A percentile compares a stretch with the other conserved stretches of the same genome.
Evolutionary conservation across 805 yeast species (phyloP).

Genomic region (Peterozyma toletana): DNA sequence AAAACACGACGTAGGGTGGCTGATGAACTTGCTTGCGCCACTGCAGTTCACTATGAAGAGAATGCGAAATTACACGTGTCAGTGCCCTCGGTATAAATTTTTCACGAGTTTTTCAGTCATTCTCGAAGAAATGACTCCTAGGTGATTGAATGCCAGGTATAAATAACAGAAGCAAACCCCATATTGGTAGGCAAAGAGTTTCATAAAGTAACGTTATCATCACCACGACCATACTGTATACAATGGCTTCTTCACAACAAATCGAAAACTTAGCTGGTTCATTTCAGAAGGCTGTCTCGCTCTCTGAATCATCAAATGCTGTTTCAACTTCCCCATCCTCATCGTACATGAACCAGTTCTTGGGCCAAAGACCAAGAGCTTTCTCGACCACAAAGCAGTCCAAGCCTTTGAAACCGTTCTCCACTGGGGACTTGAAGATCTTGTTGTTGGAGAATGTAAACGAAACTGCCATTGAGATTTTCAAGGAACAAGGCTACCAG

Average conservation of each 20-base stretch:
- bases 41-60: too few relatives aligned
- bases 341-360: conserved; percentile 55
- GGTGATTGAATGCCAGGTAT: too few relatives aligned
- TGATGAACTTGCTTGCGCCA: too few relatives aligned
- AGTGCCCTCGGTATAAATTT: too few relatives aligned
- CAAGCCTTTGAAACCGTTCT: conserved; percentile 85
- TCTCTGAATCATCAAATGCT: conserved; percentile 51
- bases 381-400: conserved; percentile 40
- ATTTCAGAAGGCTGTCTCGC: conserved; percentile 46
- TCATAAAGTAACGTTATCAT: too few relatives aligned
- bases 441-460: conserved; percentile 89
- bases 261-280: conserved; percentile 46
- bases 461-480: conserved; percentile 81
- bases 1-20: too few relatives aligned
- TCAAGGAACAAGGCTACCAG: conserved; percentile 89
- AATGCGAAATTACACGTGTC: too few relatives aligned
- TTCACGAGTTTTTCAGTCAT: too few relatives aligned
- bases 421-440: conserved; percentile 92
- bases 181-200: too few relatives aligned
- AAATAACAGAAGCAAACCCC: too few relatives aligned
- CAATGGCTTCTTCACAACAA: conserved; percentile 65
- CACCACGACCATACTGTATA: not conserved
- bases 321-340: conserved; percentile 78
- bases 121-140: too few relatives aligned
- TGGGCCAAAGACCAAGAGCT: conserved; percentile 27